A percentile compares a stretch with the other conserved stretches of the same genome.
Evolutionary conservation across 306 rosid genomes (phyloP).

Genomic region (Ochetophila trinervis): DNA sequence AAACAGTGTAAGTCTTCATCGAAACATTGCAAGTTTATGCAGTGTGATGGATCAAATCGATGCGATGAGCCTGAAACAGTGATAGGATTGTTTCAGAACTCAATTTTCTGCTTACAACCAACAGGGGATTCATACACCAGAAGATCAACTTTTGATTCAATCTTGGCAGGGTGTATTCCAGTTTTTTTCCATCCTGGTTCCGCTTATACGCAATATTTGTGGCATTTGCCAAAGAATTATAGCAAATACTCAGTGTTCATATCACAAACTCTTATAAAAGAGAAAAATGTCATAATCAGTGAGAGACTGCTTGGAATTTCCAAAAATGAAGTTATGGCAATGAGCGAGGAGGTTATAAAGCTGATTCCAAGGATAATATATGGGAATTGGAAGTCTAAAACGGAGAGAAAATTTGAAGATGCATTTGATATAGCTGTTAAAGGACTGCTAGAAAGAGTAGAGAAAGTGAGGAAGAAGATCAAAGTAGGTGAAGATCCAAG

Average conservation of each 20-base stretch:
- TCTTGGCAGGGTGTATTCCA: constrained; percentile 53
- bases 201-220: constrained; percentile 44
- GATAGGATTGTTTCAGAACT: constrained; percentile 29
- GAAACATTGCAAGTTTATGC: constrained; percentile 29
- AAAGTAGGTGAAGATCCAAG: constrained; percentile 10
- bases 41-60: constrained; percentile 1
- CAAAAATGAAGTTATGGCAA: constrained; percentile 13
- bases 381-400: constrained; percentile 34
- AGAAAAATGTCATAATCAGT: constrained; percentile 19
- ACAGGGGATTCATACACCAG: constrained; percentile 50
- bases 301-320: constrained; percentile 32
- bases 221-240: constrained; percentile 41
- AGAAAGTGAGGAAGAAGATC: constrained; percentile 20
- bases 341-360: constrained; percentile 46
- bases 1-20: constrained; percentile 32
- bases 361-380: constrained; percentile 46
- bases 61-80: constrained; percentile 34
- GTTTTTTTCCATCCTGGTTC: constrained; percentile 48
- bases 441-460: constrained; percentile 43
- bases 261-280: constrained; percentile 26
- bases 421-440: constrained; percentile 54
- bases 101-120: constrained; percentile 51
- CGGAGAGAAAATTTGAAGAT: constrained; percentile 25
- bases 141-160: constrained; percentile 46
- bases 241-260: constrained; percentile 39